Percentiles rank a stretch among this genome's conserved stretches.
Evolutionary conservation across 1,284 basidiomycete species (phyloP).

Genomic region (Boletellus sp.): DNA sequence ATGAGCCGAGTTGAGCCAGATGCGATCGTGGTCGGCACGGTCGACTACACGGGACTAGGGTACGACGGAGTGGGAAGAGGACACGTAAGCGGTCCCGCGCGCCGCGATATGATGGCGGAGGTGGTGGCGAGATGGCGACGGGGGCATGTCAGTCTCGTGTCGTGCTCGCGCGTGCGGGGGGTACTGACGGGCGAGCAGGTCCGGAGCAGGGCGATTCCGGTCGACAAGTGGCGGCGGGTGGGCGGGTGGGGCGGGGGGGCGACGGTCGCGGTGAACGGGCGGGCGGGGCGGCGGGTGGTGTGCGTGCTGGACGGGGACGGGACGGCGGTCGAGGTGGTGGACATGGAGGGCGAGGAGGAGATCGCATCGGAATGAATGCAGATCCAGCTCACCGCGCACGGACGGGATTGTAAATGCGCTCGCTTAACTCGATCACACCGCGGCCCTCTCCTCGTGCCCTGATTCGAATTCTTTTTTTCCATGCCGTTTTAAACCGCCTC

Average conservation of each 20-base stretch:
- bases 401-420: constrained; percentile 38
- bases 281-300: constrained; percentile 66
- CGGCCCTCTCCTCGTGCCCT: constrained; percentile 61
- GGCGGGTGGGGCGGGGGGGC: constrained; percentile 48
- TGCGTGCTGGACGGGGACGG: constrained; percentile 67
- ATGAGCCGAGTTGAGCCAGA: constrained; percentile 36
- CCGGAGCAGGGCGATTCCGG: constrained; percentile 44
- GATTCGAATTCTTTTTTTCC: constrained; percentile 57
- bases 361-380: constrained; percentile 33
- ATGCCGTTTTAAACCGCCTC: constrained; percentile 48
- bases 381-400: constrained; percentile 16
- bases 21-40: constrained; percentile 53
- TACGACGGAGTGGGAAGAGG: constrained; percentile 50
- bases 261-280: constrained; percentile 69
- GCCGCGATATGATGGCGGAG: constrained; percentile 60
- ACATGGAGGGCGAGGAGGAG: constrained; percentile 64
- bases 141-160: constrained; percentile 47
- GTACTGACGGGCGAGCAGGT: constrained; percentile 44
- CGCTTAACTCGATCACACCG: constrained; percentile 40
- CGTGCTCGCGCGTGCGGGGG: constrained; percentile 29
- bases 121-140: constrained; percentile 52
- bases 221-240: constrained; percentile 57
- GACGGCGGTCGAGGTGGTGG: constrained; percentile 63
- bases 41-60: constrained; percentile 54
- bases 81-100: constrained; percentile 51